Conservation (phyloP, 2,329 filamentous ascomycete genomes). For the Hymenoscyphus repandus region DNA sequence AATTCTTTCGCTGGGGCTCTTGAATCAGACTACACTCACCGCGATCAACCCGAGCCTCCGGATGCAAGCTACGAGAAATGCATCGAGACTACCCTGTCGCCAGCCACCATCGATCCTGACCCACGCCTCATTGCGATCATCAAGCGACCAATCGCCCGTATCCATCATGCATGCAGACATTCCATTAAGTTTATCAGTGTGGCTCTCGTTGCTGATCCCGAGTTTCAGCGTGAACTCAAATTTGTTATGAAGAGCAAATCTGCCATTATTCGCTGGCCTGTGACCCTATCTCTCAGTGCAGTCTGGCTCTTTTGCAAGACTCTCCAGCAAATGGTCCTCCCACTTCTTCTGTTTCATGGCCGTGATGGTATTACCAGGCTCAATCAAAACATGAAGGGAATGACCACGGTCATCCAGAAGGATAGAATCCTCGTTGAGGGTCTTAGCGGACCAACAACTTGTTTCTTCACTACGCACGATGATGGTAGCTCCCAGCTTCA, state of each 20-base stretch:
- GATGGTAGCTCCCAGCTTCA: conserved; percentile 10
- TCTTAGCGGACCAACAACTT: conserved; percentile 42
- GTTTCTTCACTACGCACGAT: conserved; percentile 33
- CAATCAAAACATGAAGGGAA: conserved; percentile 3
- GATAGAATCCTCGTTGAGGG: conserved; percentile 37
- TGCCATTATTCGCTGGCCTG: conserved; percentile 28
- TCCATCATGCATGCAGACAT: neutral
- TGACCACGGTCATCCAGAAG: neutral
- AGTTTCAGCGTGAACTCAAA: conserved; percentile 39
- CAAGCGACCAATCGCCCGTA: neutral
- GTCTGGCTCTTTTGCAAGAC: neutral
- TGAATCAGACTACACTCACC: neutral
- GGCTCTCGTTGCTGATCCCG: conserved; percentile 39
- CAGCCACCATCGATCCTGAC: neutral
- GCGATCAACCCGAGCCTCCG: neutral
- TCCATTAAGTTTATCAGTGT: conserved; percentile 38
- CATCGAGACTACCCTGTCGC: neutral
- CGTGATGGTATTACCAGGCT: neutral
- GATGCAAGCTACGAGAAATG: conserved; percentile 6
- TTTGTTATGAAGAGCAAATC: conserved; percentile 23
- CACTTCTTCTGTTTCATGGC: neutral
- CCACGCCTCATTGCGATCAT: neutral
- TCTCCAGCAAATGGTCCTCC: neutral
- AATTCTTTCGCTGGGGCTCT: conserved; percentile 6
- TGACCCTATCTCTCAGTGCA: conserved; percentile 28